phyloP scores from a whole-genome alignment of 441 rosid genomes.

The Viola pubescens region DNA sequence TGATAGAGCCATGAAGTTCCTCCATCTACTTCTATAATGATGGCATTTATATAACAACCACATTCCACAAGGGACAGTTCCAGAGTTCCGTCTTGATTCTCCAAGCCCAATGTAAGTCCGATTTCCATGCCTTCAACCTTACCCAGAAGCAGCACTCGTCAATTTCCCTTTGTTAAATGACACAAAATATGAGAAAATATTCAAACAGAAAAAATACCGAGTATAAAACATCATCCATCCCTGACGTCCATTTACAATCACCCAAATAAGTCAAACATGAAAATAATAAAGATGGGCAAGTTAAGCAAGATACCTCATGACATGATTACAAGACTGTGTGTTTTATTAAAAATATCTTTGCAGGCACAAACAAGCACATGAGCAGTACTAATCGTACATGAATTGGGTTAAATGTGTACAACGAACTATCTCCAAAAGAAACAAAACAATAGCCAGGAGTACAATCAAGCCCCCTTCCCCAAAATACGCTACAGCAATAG shows the following conservation, averaged over 20 bases:
- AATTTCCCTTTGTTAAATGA: conserved; percentile 38
- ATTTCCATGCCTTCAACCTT: conserved; percentile 97
- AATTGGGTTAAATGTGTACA: neutral
- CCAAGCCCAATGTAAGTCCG: conserved; percentile 69
- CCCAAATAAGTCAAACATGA: neutral
- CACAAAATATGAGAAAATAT: conserved; percentile 22
- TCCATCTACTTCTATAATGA: conserved; percentile 64
- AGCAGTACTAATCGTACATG: neutral
- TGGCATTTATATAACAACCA: conserved; percentile 71
- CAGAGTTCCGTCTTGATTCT: conserved; percentile 57
- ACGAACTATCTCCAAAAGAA: neutral
- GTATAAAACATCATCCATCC: neutral
- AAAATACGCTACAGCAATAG: too few relatives aligned
- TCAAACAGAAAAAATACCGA: neutral
- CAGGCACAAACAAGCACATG: neutral
- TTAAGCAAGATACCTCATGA: neutral
- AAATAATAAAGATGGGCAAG: conserved; percentile 3
- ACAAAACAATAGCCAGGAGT: neutral
- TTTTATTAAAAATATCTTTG: conserved; percentile 3
- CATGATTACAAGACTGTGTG: neutral
- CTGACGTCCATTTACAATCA: neutral
- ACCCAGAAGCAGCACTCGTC: conserved; percentile 45
- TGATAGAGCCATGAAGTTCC: conserved; percentile 99
- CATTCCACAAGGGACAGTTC: conserved; percentile 59
- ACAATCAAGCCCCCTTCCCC: neutral